These are phyloP conservation scores for Suaeda aralocaspica DNA, from an alignment of 148 eudicot species.

Conservation along the genomic window DNA sequence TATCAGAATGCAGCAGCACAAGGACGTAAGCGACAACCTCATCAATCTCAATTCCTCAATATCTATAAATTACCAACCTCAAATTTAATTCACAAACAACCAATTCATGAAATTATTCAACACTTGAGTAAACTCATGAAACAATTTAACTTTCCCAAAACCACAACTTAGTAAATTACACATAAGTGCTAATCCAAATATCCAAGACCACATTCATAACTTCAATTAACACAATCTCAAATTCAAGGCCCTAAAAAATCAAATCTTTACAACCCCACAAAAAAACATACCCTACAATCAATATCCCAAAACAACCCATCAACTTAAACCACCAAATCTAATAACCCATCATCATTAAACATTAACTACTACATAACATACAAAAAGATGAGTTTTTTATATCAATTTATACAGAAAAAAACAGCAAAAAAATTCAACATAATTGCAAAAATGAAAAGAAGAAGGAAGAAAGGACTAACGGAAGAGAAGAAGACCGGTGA, in stretches of 20 bases:
- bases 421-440: not conserved
- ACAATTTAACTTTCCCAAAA: not conserved
- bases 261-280: not conserved
- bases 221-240: not conserved
- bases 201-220: not conserved
- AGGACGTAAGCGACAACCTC: not conserved
- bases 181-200: not conserved
- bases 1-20: not conserved
- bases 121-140: not conserved
- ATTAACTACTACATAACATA: not conserved
- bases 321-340: constrained; percentile 3
- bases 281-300: not conserved
- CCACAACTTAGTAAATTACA: not conserved
- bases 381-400: not conserved
- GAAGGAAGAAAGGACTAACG: constrained; percentile 36
- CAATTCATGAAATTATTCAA: not conserved
- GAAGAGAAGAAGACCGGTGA: constrained; percentile 74
- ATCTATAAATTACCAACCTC: not conserved
- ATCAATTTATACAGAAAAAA: not conserved
- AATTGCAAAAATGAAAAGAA: not conserved
- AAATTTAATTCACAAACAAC: not conserved
- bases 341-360: not conserved
- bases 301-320: constrained; percentile 2
- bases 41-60: not conserved
- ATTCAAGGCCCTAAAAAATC: not conserved